phyloP scores from a whole-genome alignment of 2,329 filamentous ascomycete species.

The Aphanoascus verrucosus region DNA sequence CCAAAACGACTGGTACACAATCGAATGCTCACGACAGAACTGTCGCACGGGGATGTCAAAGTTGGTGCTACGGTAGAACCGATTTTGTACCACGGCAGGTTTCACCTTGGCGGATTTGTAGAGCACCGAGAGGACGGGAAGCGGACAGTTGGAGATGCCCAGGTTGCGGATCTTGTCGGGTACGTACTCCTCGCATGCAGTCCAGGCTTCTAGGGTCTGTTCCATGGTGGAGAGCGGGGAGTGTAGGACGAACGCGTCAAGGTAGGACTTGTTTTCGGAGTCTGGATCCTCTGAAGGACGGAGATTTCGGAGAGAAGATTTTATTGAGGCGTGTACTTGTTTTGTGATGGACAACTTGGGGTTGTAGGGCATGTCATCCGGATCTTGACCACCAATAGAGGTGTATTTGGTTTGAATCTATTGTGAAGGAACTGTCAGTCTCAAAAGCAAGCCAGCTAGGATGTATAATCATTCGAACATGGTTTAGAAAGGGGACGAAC shows the following conservation, averaged over 20 bases:
- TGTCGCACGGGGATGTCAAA: slow-evolving; percentile 52
- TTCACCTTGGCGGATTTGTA: slow-evolving; percentile 39
- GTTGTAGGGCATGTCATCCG: slow-evolving; percentile 53
- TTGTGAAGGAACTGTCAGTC: neutral
- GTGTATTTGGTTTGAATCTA: slow-evolving; percentile 80
- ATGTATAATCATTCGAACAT: neutral
- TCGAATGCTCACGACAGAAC: slow-evolving; percentile 43
- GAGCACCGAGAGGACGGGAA: slow-evolving; percentile 47
- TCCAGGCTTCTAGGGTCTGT: slow-evolving; percentile 55
- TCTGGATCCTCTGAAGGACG: slow-evolving; percentile 21
- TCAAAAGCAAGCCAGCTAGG: neutral
- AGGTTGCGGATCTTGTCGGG: slow-evolving; percentile 54
- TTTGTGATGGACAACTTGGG: slow-evolving; percentile 46
- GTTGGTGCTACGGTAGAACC: slow-evolving; percentile 51
- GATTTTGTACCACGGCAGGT: slow-evolving; percentile 62
- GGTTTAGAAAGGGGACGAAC: slow-evolving; percentile 33
- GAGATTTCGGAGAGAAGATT: slow-evolving; percentile 56
- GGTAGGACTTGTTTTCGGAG: slow-evolving; percentile 37
- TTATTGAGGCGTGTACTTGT: slow-evolving; percentile 57
- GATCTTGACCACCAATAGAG: slow-evolving; percentile 51
- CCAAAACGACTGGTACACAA: slow-evolving; percentile 53
- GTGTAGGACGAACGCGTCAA: slow-evolving; percentile 51
- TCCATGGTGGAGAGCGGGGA: slow-evolving; percentile 43
- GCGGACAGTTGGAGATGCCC: slow-evolving; percentile 65
- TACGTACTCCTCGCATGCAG: slow-evolving; percentile 54